Percentiles rank a stretch among this genome's conserved stretches.
Evolutionary conservation across 768 basidiomycete species (phyloP).

Genomic region (Leucocoprinus birnbaumii): DNA sequence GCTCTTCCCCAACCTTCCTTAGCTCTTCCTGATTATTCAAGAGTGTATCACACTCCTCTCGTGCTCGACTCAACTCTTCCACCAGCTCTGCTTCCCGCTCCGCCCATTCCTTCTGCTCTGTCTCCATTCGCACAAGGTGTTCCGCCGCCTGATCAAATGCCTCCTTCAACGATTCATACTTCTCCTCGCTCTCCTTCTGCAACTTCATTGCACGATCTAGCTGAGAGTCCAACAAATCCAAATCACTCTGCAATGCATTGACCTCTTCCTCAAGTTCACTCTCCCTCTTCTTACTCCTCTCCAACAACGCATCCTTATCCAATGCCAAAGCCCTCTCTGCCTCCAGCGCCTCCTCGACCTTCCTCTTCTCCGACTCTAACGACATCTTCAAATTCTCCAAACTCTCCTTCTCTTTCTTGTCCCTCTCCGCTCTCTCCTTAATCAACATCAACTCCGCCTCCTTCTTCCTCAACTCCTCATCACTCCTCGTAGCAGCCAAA

Average conservation of each 20-base stretch:
- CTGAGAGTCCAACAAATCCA: constrained; percentile 83
- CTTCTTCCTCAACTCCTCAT: constrained; percentile 88
- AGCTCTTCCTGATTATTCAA: constrained; percentile 60
- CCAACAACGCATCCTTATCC: constrained; percentile 82
- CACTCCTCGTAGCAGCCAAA: constrained; percentile 87
- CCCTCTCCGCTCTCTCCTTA: constrained; percentile 84
- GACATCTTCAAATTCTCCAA: constrained; percentile 80
- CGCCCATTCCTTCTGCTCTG: constrained; percentile 67
- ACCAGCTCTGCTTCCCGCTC: constrained; percentile 61
- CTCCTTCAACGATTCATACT: constrained; percentile 63
- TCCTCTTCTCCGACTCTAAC: constrained; percentile 80
- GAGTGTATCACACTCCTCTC: constrained; percentile 57
- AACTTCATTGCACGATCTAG: constrained; percentile 74
- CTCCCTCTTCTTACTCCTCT: constrained; percentile 84
- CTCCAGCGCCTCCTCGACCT: constrained; percentile 77
- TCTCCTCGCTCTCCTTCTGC: constrained; percentile 80
- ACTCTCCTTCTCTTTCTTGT: constrained; percentile 76
- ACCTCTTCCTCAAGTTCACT: constrained; percentile 85
- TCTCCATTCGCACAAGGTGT: constrained; percentile 80
- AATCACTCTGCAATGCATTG: constrained; percentile 71
- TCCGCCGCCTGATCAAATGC: constrained; percentile 86
- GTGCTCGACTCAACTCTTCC: constrained; percentile 53
- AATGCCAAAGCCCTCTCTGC: constrained; percentile 76
- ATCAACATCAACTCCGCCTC: constrained; percentile 78
- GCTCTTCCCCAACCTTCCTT: constrained; percentile 63